These are phyloP conservation scores for Cronartium ribicola DNA, from an alignment of 1,284 basidiomycete species.

Conservation along the genomic window DNA sequence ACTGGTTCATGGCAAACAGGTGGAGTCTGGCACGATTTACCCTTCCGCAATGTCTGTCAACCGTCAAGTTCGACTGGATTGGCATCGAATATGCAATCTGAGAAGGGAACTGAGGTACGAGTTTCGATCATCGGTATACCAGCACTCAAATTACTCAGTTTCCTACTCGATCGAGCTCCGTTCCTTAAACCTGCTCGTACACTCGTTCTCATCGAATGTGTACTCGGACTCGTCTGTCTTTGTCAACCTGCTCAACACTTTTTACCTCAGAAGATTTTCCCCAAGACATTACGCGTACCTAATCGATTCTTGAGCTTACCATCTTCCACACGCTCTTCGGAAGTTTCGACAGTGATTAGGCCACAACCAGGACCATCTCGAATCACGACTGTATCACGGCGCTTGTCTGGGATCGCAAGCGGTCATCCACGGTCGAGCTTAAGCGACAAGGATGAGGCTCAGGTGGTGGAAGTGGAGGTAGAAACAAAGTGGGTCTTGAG, in stretches of 20 bases:
- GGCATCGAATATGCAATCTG: background rate
- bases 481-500: slow-evolving; percentile 37
- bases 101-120: background rate
- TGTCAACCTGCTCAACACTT: slow-evolving; percentile 37
- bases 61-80: no score
- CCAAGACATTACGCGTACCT: slow-evolving; percentile 12
- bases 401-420: background rate
- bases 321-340: background rate
- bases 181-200: slow-evolving; percentile 27
- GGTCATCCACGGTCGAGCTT: background rate
- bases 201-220: slow-evolving; percentile 23
- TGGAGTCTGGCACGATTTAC: slow-evolving; percentile 29
- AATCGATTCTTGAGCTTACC: slow-evolving; percentile 1
- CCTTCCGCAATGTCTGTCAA: slow-evolving; percentile 17
- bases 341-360: background rate
- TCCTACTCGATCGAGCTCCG: slow-evolving; percentile 18
- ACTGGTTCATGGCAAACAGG: background rate
- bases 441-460: background rate
- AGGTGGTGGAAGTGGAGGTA: slow-evolving; percentile 15
- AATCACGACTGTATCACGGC: background rate
- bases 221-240: slow-evolving; percentile 4
- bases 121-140: slow-evolving; percentile 14
- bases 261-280: slow-evolving; percentile 27
- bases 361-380: background rate
- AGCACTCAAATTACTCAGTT: slow-evolving; percentile 13